Evolutionary conservation across 2,329 filamentous ascomycete species (phyloP).

Genomic region (Pseudogymnoascus verrucosus): DNA sequence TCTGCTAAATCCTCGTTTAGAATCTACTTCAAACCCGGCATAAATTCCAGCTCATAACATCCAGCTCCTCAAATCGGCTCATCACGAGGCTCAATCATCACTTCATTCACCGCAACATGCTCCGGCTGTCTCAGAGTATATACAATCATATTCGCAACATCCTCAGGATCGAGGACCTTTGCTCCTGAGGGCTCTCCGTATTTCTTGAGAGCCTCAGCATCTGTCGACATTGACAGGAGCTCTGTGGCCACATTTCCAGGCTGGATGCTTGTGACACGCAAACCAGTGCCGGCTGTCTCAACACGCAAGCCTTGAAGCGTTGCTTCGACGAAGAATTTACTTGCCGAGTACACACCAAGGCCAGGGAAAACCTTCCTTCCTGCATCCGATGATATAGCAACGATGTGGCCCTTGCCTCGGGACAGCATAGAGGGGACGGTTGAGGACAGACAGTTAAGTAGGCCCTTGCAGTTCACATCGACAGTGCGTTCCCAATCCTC

Average conservation of each 20-base stretch:
- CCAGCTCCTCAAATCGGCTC: conserved; percentile 53
- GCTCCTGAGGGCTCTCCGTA: conserved; percentile 69
- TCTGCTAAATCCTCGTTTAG: not conserved
- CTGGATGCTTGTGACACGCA: conserved; percentile 68
- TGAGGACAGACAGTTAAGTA: conserved; percentile 63
- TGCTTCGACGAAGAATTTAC: conserved; percentile 80
- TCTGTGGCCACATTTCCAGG: conserved; percentile 71
- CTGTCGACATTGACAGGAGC: conserved; percentile 65
- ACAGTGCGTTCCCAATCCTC: conserved; percentile 78
- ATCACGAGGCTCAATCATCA: conserved; percentile 69
- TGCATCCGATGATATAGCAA: conserved; percentile 75
- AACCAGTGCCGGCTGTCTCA: conserved; percentile 65
- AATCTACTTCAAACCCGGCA: not conserved
- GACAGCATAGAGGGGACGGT: conserved; percentile 64
- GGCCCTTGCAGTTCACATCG: conserved; percentile 79
- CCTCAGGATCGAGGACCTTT: conserved; percentile 63
- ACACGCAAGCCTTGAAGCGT: conserved; percentile 67
- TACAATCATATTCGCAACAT: conserved; percentile 65
- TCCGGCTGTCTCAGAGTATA: conserved; percentile 67
- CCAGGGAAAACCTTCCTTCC: conserved; percentile 77
- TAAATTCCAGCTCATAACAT: not conserved
- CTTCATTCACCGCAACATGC: conserved; percentile 72
- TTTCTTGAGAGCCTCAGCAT: conserved; percentile 68
- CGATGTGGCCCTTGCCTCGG: conserved; percentile 62
- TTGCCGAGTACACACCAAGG: conserved; percentile 72